Evolutionary conservation across 176 grass and related monocot species (phyloP).

Genomic region (Tillandsia leiboldiana): DNA sequence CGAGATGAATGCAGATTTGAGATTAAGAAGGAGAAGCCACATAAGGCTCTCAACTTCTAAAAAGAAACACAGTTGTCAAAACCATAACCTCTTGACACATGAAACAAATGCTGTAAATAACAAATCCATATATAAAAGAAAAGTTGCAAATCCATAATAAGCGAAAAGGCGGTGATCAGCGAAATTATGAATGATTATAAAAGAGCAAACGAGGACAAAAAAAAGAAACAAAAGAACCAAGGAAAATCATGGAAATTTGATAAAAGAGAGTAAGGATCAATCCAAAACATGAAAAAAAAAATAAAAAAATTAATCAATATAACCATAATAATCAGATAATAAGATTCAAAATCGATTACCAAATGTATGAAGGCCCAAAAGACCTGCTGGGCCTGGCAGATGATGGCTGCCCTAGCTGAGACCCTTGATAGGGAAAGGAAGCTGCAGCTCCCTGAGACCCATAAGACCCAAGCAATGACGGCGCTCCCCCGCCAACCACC

Average conservation of each 20-base stretch:
- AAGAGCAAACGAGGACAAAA: background rate
- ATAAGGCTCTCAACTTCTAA: too few species aligned
- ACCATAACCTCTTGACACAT: too few species aligned
- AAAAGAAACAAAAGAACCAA: background rate
- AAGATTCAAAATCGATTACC: background rate
- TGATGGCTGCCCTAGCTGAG: conserved; percentile 1
- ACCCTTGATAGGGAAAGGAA: background rate
- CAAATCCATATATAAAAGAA: too few species aligned
- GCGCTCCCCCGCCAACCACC: background rate
- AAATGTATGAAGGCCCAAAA: conserved; percentile 5
- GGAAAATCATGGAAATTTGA: background rate
- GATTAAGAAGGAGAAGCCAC: too few species aligned
- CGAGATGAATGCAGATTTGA: too few species aligned
- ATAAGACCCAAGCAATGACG: conserved; percentile 8
- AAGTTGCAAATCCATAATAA: too few species aligned
- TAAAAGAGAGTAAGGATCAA: background rate
- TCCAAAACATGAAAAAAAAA: background rate
- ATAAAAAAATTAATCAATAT: background rate
- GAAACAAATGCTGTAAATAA: too few species aligned
- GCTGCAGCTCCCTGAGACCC: background rate
- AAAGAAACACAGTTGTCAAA: too few species aligned
- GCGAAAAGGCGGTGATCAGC: too few species aligned
- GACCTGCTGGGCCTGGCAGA: background rate
- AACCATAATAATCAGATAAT: background rate
- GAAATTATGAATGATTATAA: background rate